These are phyloP conservation scores for Monosporozyma unispora DNA, from an alignment of 805 yeast species.

Conservation along the genomic window DNA sequence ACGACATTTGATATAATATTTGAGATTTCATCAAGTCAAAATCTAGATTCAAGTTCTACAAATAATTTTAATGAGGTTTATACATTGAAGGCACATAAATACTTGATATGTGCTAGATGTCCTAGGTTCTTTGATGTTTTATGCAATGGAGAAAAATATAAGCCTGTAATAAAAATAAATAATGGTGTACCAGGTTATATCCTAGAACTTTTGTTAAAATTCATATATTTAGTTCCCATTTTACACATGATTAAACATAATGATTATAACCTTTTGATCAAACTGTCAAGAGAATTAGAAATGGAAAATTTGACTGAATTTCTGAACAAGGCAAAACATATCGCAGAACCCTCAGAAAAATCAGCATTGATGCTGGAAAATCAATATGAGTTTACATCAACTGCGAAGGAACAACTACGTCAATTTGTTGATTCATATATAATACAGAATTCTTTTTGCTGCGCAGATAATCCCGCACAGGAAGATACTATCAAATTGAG, in stretches of 20 bases:
- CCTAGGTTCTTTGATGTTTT: slow-evolving; percentile 23
- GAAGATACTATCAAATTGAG: not conserved
- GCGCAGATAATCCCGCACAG: not conserved
- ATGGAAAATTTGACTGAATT: slow-evolving; percentile 33
- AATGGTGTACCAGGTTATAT: slow-evolving; percentile 4
- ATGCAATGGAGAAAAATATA: not conserved
- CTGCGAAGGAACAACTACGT: slow-evolving; percentile 21
- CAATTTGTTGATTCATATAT: slow-evolving; percentile 20
- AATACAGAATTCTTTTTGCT: slow-evolving; percentile 6
- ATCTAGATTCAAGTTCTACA: not conserved
- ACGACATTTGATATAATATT: slow-evolving; percentile 7
- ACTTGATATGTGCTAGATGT: slow-evolving; percentile 35
- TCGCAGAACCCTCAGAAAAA: slow-evolving; percentile 25
- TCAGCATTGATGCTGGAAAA: slow-evolving; percentile 29
- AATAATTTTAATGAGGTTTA: slow-evolving; percentile 7
- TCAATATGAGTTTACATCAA: slow-evolving; percentile 25
- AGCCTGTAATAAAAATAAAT: not conserved
- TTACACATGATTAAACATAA: slow-evolving; percentile 30
- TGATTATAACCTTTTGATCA: slow-evolving; percentile 24
- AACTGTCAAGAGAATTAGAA: slow-evolving; percentile 30
- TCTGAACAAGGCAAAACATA: slow-evolving; percentile 24
- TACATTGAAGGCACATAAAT: slow-evolving; percentile 29
- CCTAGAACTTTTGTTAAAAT: slow-evolving; percentile 24
- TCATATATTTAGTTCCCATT: slow-evolving; percentile 34
- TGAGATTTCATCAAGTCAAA: not conserved